phyloP scores from a whole-genome alignment of 2,329 filamentous ascomycete genomes.

The Sporothrix dimorphospora region DNA sequence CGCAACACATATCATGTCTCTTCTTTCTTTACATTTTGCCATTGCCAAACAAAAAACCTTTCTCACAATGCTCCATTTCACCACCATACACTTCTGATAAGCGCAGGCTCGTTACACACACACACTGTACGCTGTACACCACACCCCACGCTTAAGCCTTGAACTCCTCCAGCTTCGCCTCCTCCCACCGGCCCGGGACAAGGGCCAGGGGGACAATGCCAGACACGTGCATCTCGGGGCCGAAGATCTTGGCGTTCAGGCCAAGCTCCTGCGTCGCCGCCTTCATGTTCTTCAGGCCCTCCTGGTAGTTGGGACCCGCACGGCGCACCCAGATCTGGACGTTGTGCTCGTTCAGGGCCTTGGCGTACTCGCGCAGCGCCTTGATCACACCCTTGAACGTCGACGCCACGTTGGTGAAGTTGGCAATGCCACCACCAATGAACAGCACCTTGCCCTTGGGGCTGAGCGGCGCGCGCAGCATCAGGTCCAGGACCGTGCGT shows the following conservation, averaged over 20 bases:
- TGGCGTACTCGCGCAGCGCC: conserved; percentile 86
- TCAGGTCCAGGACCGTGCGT: conserved; percentile 92
- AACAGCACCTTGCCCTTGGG: conserved; percentile 97
- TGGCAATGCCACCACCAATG: conserved; percentile 99
- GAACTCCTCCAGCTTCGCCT: conserved; percentile 65
- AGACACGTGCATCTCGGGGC: conserved; percentile 90
- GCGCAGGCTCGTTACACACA: neutral
- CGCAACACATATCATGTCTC: conserved; percentile 16
- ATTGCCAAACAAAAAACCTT: neutral
- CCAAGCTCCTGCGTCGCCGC: conserved; percentile 89
- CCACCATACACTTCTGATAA: neutral
- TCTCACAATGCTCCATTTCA: neutral
- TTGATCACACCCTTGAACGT: conserved; percentile 99
- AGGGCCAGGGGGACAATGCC: conserved; percentile 95
- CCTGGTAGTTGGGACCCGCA: conserved; percentile 97
- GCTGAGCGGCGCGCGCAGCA: conserved; percentile 85
- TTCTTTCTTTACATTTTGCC: conserved; percentile 16
- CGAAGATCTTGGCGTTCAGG: conserved; percentile 68
- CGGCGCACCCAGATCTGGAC: conserved; percentile 94
- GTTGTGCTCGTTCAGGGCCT: conserved; percentile 89
- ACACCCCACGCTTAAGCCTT: conserved; percentile 46
- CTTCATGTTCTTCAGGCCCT: conserved; percentile 99
- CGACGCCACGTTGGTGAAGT: conserved; percentile 99
- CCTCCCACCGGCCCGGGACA: conserved; percentile 65
- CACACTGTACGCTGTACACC: neutral